A percentile compares a stretch with the other conserved stretches of the same genome.
Evolutionary conservation across 495 filamentous ascomycete genomes (phyloP).

Genomic region (Penicillium atrosanguineum): DNA sequence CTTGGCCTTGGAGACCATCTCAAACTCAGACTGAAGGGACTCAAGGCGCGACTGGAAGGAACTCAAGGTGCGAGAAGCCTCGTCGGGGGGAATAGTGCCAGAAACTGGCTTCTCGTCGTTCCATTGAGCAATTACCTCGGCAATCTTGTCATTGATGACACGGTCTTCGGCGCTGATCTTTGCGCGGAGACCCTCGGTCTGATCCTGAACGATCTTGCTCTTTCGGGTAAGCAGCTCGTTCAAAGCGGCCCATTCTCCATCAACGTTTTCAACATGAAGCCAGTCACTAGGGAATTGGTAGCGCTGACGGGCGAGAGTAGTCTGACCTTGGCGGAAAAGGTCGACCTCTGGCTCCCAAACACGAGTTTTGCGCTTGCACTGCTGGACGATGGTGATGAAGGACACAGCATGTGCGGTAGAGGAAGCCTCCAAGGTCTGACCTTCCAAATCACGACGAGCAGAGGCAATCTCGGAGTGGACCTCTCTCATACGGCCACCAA

Average conservation of each 20-base stretch:
- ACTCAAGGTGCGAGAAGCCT: constrained; percentile 74
- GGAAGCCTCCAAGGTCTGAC: constrained; percentile 83
- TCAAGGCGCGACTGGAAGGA: constrained; percentile 81
- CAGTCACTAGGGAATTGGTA: constrained; percentile 92
- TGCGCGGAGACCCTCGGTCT: constrained; percentile 91
- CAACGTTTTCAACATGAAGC: constrained; percentile 90
- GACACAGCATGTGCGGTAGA: constrained; percentile 95
- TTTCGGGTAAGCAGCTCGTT: constrained; percentile 87
- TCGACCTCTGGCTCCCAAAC: constrained; percentile 94
- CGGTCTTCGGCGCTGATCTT: constrained; percentile 95
- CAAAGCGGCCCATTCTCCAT: constrained; percentile 86
- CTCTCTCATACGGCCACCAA: constrained; percentile 88
- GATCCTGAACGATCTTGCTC: constrained; percentile 89
- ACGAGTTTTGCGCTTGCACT: constrained; percentile 87
- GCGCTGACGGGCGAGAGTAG: constrained; percentile 80
- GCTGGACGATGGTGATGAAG: constrained; percentile 97
- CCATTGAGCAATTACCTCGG: constrained; percentile 79
- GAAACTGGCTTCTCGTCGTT: constrained; percentile 95
- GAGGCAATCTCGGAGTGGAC: constrained; percentile 85
- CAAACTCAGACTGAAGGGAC: constrained; percentile 75
- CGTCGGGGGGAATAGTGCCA: constrained; percentile 83
- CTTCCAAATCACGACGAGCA: constrained; percentile 82
- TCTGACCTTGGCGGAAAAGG: constrained; percentile 91
- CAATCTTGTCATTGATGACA: constrained; percentile 81
- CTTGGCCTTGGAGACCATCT: constrained; percentile 94